Conservation (phyloP, 73 alveolate genomes). For the Symbiodinium pilosum region DNA sequence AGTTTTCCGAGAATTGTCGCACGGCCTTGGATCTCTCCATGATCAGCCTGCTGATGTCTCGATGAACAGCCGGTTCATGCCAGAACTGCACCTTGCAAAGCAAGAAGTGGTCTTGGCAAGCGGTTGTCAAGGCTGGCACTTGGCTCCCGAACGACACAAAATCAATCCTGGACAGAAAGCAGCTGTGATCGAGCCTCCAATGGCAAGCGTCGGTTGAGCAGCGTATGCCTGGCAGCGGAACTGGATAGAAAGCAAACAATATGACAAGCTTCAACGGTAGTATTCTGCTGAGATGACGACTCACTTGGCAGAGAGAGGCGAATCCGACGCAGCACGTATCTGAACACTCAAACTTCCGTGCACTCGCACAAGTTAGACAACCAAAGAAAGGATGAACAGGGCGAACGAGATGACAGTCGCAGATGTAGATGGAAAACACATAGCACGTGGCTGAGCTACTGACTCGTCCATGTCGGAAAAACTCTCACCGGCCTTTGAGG, state of each 20-base stretch:
- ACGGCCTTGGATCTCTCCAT: slow-evolving; percentile 29
- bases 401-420: too few species aligned
- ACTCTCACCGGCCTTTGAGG: slow-evolving; percentile 32
- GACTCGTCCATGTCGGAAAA: slow-evolving; percentile 81
- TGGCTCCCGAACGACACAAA: not conserved
- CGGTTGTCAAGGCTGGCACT: not conserved
- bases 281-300: not conserved
- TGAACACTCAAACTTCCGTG: too few species aligned
- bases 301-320: slow-evolving; percentile 78
- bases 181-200: slow-evolving; percentile 4
- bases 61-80: slow-evolving; percentile 89
- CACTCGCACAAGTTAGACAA: too few species aligned
- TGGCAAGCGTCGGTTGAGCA: slow-evolving; percentile 71
- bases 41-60: slow-evolving; percentile 59
- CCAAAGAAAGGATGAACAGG: too few species aligned
- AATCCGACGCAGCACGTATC: slow-evolving; percentile 64
- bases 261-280: not conserved
- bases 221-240: slow-evolving; percentile 33
- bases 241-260: not conserved
- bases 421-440: too few species aligned
- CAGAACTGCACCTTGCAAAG: slow-evolving; percentile 88
- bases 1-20: too few species aligned
- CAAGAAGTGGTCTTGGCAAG: too few species aligned
- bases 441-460: not conserved
- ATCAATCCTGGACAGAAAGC: not conserved